Evolutionary conservation across 768 basidiomycete species (phyloP).

Genomic region (Epithele typhae): DNA sequence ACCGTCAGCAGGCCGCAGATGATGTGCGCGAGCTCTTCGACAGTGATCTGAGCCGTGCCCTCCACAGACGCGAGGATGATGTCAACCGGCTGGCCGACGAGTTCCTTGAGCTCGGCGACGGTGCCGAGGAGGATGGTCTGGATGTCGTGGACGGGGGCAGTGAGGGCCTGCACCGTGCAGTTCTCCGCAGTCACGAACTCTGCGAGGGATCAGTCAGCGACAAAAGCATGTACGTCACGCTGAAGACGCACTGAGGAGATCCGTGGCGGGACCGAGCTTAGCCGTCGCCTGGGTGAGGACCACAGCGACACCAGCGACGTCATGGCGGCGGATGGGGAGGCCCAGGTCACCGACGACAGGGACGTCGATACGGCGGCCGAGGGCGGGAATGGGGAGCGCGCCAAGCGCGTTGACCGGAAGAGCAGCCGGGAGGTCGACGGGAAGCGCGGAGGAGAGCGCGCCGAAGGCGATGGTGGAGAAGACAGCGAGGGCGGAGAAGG

Average conservation of each 20-base stretch:
- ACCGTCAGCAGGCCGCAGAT: conserved; percentile 23
- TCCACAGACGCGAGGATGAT: conserved; percentile 24
- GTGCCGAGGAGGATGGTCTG: conserved; percentile 21
- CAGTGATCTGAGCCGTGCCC: conserved; percentile 22
- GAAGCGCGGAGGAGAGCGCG: conserved; percentile 19
- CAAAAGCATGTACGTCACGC: no score
- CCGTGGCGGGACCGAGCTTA: conserved; percentile 11
- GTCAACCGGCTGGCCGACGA: conserved; percentile 20
- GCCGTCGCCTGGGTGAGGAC: conserved; percentile 21
- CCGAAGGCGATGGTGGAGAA: conserved; percentile 24
- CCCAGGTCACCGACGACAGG: neutral
- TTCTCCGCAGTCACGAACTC: conserved; percentile 22
- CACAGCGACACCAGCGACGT: conserved; percentile 19
- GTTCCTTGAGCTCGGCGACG: conserved; percentile 20
- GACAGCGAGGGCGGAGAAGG: conserved; percentile 27
- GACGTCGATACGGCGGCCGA: neutral
- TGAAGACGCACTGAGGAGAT: conserved; percentile 27
- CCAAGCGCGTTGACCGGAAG: neutral
- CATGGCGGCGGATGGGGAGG: conserved; percentile 13
- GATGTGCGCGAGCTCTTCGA: conserved; percentile 22
- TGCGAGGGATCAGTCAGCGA: no score
- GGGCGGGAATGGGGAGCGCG: no score
- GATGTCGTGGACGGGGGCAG: conserved; percentile 22
- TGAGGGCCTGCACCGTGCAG: conserved; percentile 20
- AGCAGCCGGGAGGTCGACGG: conserved; percentile 1